Evolutionary conservation across 331 rosid species (phyloP), one percentile per base, ranked within the genome.

Genomic region (Spiraea crenata): DNA sequence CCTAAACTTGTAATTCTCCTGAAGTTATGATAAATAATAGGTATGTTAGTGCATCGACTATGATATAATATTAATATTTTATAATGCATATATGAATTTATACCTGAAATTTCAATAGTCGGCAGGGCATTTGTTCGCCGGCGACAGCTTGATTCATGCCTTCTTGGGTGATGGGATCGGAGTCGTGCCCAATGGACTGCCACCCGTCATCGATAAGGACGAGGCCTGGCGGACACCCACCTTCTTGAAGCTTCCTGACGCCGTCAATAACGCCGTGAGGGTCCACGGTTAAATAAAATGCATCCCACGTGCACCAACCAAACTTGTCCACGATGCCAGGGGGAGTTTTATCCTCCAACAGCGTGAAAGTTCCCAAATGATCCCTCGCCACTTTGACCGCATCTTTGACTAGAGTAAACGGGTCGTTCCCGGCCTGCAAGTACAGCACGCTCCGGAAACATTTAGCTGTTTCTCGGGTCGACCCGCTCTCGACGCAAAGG

Each of bases 231-330:
- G 99, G 97, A 25, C 97, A 91, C 3, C 99, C 99, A 4, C 95
- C 97, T 0, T 89, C 86, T 0, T 73, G 82, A 0, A 93, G 85
- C 16, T 76, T 77, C 61, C 84, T 77, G 2, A 93, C 90, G 5
- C 99, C 99, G n/a, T 93, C 92, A 17, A 74, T 47, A 9, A 91
- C 68, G 0, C 99, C 99, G 2, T 60, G 79, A 17, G 99, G 99
- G 76, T 93, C 76, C 74, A 93, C 99, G 15, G 89, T 82, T 7
- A 93, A 87, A 74, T 93, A 91, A 70, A 93, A 93, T 42, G 99
- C 99, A 17, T 93, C 98, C 98, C 98, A 93, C 0, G 98, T 93
- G 77, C 99, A 93, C 99, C 99, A 93, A 1, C 99, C 99, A 6
- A 93, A 93, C 17, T 89, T 90, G 76, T 93, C 96, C 10, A 79